A percentile compares a stretch with the other conserved stretches of the same genome.
These are phyloP conservation scores for Nothomitra cinnamomea DNA, from an alignment of 2,329 filamentous ascomycete species.

Conservation along the genomic window DNA sequence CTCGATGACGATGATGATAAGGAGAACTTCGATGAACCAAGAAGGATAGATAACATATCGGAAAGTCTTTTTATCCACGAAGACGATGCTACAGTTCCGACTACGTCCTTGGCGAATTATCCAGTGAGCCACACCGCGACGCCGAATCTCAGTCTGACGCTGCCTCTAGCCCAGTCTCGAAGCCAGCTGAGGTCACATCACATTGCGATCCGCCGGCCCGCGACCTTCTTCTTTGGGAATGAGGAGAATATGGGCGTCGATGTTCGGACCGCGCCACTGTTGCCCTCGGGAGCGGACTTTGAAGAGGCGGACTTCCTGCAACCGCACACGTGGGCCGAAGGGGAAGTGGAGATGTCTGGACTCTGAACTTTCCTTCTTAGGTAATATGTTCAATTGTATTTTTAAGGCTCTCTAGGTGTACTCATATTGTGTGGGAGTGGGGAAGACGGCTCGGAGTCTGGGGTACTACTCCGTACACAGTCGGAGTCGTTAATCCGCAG, in stretches of 20 bases:
- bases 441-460: background rate
- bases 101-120: slow-evolving; percentile 16
- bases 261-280: slow-evolving; percentile 19
- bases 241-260: slow-evolving; percentile 16
- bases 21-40: background rate
- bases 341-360: slow-evolving; percentile 20
- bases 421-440: background rate
- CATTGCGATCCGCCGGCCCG: slow-evolving; percentile 8
- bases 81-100: slow-evolving; percentile 6
- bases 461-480: no score
- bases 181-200: slow-evolving; percentile 1
- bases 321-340: slow-evolving; percentile 23
- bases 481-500: no score
- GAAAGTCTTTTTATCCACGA: slow-evolving; percentile 6
- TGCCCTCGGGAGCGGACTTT: slow-evolving; percentile 24
- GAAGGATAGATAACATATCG: no score
- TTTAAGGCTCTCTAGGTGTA: background rate
- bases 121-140: slow-evolving; percentile 10
- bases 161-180: slow-evolving; percentile 19
- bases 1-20: slow-evolving; percentile 6
- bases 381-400: background rate
- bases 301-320: slow-evolving; percentile 28
- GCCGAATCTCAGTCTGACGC: slow-evolving; percentile 8
- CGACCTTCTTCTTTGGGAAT: slow-evolving; percentile 6
- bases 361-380: slow-evolving; percentile 12